Evolutionary conservation across 2,329 filamentous ascomycete species (phyloP).

Genomic region (Elsinoe arachidis): DNA sequence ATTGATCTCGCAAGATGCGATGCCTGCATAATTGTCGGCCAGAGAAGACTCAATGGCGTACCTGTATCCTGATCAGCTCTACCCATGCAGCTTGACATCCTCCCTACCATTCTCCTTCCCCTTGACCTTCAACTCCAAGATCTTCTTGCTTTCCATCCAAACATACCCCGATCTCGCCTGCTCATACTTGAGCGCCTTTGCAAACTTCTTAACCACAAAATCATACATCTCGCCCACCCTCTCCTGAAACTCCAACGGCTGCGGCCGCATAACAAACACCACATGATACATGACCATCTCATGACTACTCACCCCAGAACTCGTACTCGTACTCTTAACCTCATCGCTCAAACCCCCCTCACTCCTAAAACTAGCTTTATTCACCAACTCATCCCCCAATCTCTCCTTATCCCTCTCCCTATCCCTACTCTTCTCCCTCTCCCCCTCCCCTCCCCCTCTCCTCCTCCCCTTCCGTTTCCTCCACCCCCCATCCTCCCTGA

Average conservation of each 20-base stretch:
- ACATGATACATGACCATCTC: constrained; percentile 98
- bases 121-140: constrained; percentile 72
- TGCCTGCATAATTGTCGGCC: constrained; percentile 60
- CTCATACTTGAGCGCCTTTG: constrained; percentile 85
- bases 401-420: neutral
- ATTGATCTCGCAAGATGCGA: constrained; percentile 78
- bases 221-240: constrained; percentile 73
- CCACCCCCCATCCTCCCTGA: constrained; percentile 70
- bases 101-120: constrained; percentile 41
- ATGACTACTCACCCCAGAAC: constrained; percentile 26
- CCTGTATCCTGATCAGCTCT: constrained; percentile 16
- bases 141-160: constrained; percentile 79
- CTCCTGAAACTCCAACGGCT: constrained; percentile 64
- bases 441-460: neutral
- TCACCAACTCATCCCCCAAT: constrained; percentile 7
- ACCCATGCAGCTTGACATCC: neutral
- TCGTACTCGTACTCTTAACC: constrained; percentile 20
- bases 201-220: constrained; percentile 84
- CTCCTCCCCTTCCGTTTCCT: constrained; percentile 33
- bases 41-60: constrained; percentile 56
- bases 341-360: constrained; percentile 7
- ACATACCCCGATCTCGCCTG: constrained; percentile 86
- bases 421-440: neutral
- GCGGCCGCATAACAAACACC: constrained; percentile 81
- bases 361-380: neutral